Evolutionary conservation across 2,329 filamentous ascomycete genomes (phyloP).

Genomic region (Nemania sp.): DNA sequence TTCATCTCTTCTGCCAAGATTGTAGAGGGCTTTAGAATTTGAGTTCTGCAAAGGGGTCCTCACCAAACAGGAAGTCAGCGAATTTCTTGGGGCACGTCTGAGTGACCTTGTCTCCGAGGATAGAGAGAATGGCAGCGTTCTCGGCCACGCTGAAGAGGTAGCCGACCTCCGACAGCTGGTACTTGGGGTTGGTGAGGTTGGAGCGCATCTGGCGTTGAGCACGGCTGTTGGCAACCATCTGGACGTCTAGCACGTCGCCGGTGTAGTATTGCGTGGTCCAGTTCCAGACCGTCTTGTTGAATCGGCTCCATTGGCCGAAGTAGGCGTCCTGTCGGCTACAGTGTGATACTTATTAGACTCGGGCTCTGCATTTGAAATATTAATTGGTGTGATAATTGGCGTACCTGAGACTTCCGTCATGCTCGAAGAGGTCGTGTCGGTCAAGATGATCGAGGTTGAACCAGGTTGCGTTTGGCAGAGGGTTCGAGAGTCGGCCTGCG

Average conservation of each 20-base stretch:
- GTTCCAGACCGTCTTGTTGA: slow-evolving; percentile 57
- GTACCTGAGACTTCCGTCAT: slow-evolving; percentile 51
- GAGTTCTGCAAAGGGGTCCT: slow-evolving; percentile 19
- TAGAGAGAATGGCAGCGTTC: slow-evolving; percentile 50
- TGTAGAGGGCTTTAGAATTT: background rate
- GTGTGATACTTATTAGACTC: background rate
- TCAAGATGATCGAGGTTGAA: slow-evolving; percentile 50
- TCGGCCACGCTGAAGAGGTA: slow-evolving; percentile 53
- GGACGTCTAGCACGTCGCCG: slow-evolving; percentile 42
- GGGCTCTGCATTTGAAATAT: too few relatives aligned
- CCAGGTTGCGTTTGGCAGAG: slow-evolving; percentile 47
- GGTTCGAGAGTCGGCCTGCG: slow-evolving; percentile 47
- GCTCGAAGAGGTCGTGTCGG: slow-evolving; percentile 52
- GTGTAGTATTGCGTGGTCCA: slow-evolving; percentile 52
- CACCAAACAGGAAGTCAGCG: slow-evolving; percentile 51
- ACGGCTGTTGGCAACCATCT: slow-evolving; percentile 51
- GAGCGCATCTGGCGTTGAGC: slow-evolving; percentile 49
- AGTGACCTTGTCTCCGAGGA: slow-evolving; percentile 48
- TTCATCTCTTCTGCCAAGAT: background rate
- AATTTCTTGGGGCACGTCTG: slow-evolving; percentile 45
- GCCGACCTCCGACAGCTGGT: slow-evolving; percentile 45
- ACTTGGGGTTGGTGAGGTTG: slow-evolving; percentile 51
- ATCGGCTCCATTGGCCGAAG: slow-evolving; percentile 55
- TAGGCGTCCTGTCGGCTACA: slow-evolving; percentile 52
- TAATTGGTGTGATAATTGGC: background rate